A percentile compares a stretch with the other conserved stretches of the same genome.
These are phyloP conservation scores for Chaetomium fimeti DNA, from an alignment of 495 filamentous ascomycete species.

Conservation along the genomic window DNA sequence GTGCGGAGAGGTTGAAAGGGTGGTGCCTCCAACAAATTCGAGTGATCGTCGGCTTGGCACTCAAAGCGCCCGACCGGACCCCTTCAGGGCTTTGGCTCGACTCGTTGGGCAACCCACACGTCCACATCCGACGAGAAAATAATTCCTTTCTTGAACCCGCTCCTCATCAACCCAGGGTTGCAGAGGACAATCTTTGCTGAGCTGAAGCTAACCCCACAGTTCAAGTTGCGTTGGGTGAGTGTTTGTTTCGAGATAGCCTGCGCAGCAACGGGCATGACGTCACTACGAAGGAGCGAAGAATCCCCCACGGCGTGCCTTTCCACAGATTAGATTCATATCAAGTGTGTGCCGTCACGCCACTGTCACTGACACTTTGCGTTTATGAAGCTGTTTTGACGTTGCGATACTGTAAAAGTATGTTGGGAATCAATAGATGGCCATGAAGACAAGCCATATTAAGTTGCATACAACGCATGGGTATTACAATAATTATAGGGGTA, in stretches of 20 bases:
- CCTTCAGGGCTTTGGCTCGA: too few species aligned
- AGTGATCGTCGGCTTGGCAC: constrained; percentile 3
- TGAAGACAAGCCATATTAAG: neutral
- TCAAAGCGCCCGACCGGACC: neutral
- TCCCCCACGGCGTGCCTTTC: too few species aligned
- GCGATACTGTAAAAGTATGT: neutral
- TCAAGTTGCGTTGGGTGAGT: too few species aligned
- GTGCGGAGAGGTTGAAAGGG: neutral
- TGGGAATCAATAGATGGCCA: neutral
- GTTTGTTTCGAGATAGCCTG: too few species aligned
- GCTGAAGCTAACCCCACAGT: too few species aligned
- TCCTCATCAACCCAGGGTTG: too few species aligned
- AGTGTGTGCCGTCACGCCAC: too few species aligned
- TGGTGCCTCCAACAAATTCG: neutral
- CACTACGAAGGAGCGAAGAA: too few species aligned
- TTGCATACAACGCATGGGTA: neutral
- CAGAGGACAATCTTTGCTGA: too few species aligned
- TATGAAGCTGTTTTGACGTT: neutral
- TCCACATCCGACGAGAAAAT: neutral
- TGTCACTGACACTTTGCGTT: too few species aligned
- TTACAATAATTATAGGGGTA: neutral
- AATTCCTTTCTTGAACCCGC: neutral
- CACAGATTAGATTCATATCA: too few species aligned
- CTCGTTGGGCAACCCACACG: neutral
- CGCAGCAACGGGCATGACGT: too few species aligned